phyloP scores from a whole-genome alignment of 2,329 filamentous ascomycete species.

The Aspergillus puulaauensis region DNA sequence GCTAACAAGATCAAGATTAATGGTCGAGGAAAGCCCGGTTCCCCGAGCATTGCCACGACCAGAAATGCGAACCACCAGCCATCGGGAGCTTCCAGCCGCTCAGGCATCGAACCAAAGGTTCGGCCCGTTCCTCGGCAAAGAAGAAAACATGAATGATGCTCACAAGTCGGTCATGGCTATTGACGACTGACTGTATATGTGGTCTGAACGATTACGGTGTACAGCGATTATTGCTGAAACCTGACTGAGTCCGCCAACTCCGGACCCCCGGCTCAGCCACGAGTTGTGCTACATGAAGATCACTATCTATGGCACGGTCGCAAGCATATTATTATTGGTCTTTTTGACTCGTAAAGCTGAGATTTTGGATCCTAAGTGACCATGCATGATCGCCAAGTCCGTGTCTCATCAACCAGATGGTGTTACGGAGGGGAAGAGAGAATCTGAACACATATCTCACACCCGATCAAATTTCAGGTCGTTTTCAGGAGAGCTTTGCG shows the following conservation, averaged over 20 bases:
- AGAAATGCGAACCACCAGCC: not conserved
- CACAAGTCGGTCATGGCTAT: not conserved
- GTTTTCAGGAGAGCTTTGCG: not conserved
- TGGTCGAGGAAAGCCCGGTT: not conserved
- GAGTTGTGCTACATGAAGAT: not conserved
- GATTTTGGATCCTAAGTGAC: not conserved
- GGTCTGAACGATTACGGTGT: not conserved
- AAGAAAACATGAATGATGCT: not conserved
- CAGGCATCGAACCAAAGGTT: slow-evolving; percentile 4
- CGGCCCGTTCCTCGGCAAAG: slow-evolving; percentile 12
- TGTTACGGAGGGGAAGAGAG: not conserved
- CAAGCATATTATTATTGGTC: not conserved
- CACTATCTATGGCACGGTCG: not conserved
- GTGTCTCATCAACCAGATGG: not conserved
- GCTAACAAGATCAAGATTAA: not conserved
- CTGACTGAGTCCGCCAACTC: not conserved
- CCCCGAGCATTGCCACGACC: not conserved
- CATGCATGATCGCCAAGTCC: not conserved
- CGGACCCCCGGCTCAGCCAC: not conserved
- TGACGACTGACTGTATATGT: no score
- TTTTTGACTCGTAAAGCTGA: not conserved
- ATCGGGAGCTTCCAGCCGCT: not conserved
- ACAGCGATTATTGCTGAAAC: not conserved
- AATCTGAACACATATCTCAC: not conserved
- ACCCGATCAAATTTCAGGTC: not conserved